Percentiles rank a stretch among this genome's conserved stretches.
These are phyloP conservation scores for Cochlearia excelsa DNA, from an alignment of 345 rosid genomes.

Conservation along the genomic window DNA sequence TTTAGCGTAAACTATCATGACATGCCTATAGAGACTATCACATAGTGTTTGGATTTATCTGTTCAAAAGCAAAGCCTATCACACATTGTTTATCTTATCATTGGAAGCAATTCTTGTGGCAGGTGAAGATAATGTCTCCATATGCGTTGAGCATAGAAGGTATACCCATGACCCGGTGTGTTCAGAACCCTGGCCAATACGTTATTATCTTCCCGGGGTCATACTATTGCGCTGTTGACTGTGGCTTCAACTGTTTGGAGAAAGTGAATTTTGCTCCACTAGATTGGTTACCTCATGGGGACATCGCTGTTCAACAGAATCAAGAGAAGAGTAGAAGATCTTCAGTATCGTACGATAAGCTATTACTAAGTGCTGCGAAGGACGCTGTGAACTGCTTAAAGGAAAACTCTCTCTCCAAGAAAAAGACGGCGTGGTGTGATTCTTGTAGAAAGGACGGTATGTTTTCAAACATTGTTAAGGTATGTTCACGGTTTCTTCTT, in stretches of 20 bases:
- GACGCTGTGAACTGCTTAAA: constrained; percentile 59
- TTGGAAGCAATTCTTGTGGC: constrained; percentile 26
- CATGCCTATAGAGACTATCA: background rate
- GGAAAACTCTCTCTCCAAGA: constrained; percentile 44
- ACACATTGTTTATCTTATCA: constrained; percentile 8
- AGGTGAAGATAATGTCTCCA: constrained; percentile 45
- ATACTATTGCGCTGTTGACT: constrained; percentile 53
- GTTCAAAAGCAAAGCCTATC: constrained; percentile 8
- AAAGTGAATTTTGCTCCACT: constrained; percentile 61
- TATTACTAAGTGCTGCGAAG: constrained; percentile 56
- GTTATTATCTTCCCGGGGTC: constrained; percentile 66
- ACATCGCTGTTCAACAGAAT: constrained; percentile 50
- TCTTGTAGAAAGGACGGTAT: constrained; percentile 54
- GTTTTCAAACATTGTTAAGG: constrained; percentile 58
- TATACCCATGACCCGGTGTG: constrained; percentile 56
- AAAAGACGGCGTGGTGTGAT: constrained; percentile 46
- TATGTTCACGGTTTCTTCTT: constrained; percentile 27
- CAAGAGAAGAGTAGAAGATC: constrained; percentile 46
- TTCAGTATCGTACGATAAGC: constrained; percentile 57
- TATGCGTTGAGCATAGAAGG: constrained; percentile 49
- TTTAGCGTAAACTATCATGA: constrained; percentile 10
- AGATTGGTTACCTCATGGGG: constrained; percentile 74
- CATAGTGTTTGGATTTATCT: constrained; percentile 10
- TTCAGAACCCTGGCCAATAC: constrained; percentile 71
- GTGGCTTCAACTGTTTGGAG: constrained; percentile 74